Evolutionary conservation across 768 basidiomycete genomes (phyloP).

Genomic region (Exidia glandulosa): DNA sequence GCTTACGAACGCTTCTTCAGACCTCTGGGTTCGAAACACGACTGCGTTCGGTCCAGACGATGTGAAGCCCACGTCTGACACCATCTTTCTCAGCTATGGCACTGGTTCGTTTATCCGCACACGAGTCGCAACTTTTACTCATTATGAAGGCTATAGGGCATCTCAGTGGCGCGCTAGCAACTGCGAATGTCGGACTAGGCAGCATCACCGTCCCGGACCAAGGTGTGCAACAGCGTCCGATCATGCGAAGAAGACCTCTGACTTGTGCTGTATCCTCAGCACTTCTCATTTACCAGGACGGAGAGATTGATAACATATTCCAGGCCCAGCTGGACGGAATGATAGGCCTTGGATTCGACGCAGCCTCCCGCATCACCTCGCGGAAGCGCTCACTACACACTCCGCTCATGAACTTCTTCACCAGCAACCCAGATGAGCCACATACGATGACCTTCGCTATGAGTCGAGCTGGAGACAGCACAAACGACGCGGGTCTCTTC

Average conservation of each 20-base stretch:
- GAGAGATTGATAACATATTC: not conserved
- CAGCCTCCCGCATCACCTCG: not conserved
- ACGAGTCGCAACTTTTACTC: not conserved
- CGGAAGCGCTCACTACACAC: not conserved
- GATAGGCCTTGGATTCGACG: not conserved
- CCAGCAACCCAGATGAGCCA: conserved; percentile 11
- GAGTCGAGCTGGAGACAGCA: conserved; percentile 13
- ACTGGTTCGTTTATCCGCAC: not conserved
- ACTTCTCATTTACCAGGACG: not conserved
- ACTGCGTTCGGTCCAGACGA: too few relatives aligned
- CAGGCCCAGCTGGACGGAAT: not conserved
- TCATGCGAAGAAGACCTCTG: not conserved
- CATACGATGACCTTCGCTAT: conserved; percentile 17
- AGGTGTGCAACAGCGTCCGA: not conserved
- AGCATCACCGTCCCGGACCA: not conserved
- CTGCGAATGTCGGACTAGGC: not conserved
- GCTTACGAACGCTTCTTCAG: too few relatives aligned
- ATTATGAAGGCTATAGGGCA: not conserved
- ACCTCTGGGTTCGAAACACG: too few relatives aligned
- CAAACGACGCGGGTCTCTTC: conserved; percentile 14
- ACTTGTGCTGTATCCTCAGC: not conserved
- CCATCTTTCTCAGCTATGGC: not conserved
- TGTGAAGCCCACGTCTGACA: too few relatives aligned
- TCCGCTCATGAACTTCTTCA: conserved; percentile 9
- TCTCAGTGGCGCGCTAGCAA: not conserved